These are phyloP conservation scores for Barnettozyma vustinii DNA, from an alignment of 805 yeast genomes.

Conservation along the genomic window DNA sequence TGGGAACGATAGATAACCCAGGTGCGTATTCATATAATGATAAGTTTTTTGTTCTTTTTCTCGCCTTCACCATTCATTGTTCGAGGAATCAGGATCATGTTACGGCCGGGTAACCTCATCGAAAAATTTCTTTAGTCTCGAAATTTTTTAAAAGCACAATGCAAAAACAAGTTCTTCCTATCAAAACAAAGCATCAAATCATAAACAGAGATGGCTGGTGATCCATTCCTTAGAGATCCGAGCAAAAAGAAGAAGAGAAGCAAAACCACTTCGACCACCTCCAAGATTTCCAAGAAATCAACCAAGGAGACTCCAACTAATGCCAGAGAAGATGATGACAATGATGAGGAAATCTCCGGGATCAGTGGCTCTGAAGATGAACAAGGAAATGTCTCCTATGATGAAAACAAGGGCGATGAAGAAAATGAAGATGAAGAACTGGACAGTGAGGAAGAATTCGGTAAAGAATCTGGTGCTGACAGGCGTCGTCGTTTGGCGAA, in stretches of 20 bases:
- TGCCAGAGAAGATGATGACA: not conserved
- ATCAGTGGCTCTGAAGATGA: constrained; percentile 45
- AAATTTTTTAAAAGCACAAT: not conserved
- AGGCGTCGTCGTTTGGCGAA: constrained; percentile 91
- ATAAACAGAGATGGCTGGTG: constrained; percentile 39
- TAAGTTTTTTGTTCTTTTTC: no score
- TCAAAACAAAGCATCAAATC: constrained; percentile 9
- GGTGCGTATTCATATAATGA: no score
- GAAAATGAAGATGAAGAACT: constrained; percentile 33
- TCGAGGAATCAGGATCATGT: not conserved
- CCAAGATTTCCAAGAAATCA: constrained; percentile 13
- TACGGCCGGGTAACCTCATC: constrained; percentile 15
- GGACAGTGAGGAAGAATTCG: constrained; percentile 68
- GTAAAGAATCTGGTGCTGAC: constrained; percentile 80
- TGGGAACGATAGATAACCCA: not conserved
- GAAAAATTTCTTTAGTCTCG: constrained; percentile 1
- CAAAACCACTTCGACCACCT: constrained; percentile 12
- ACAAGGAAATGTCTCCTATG: constrained; percentile 34
- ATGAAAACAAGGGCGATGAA: constrained; percentile 30
- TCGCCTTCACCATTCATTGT: no score
- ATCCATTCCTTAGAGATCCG: constrained; percentile 61
- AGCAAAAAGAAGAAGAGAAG: constrained; percentile 34
- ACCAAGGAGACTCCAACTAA: not conserved
- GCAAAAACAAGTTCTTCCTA: not conserved
- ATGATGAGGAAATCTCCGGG: constrained; percentile 52